Conservation (phyloP, 2,329 filamentous ascomycete genomes). For the Emmonsiellopsis sp. region DNA sequence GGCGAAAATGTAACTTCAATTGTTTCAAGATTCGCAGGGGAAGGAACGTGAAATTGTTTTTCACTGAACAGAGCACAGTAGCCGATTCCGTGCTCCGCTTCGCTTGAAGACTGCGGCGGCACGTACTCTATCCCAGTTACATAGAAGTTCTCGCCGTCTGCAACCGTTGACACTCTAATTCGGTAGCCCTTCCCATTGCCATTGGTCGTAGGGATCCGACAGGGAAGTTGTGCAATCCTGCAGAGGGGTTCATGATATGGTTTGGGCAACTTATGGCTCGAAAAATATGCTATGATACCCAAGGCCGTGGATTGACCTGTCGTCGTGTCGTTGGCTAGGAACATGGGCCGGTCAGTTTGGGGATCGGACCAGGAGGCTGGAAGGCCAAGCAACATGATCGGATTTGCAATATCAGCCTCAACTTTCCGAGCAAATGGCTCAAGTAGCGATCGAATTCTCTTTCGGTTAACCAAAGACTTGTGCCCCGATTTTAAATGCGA, state of each 20-base stretch:
- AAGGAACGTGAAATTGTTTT: not conserved
- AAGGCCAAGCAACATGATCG: not conserved
- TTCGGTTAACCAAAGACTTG: not conserved
- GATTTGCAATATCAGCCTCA: not conserved
- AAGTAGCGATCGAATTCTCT: not conserved
- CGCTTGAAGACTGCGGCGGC: not conserved
- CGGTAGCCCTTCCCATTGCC: not conserved
- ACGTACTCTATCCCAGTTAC: not conserved
- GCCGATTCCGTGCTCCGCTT: not conserved
- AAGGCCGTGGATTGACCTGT: not conserved
- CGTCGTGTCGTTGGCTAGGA: not conserved
- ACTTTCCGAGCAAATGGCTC: conserved; percentile 1
- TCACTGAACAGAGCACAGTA: not conserved
- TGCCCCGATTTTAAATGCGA: not conserved
- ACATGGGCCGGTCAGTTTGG: not conserved
- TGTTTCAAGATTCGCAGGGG: not conserved
- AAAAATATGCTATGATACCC: not conserved
- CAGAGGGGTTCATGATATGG: not conserved
- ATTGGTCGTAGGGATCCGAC: not conserved
- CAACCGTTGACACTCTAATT: not conserved
- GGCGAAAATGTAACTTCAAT: conserved; percentile 3
- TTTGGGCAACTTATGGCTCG: not conserved
- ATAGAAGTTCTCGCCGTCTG: not conserved
- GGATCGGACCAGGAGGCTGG: not conserved
- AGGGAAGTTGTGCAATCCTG: not conserved